phyloP scores from a whole-genome alignment of 2,329 filamentous ascomycete genomes.

The Penicillium psychrosexuale region DNA sequence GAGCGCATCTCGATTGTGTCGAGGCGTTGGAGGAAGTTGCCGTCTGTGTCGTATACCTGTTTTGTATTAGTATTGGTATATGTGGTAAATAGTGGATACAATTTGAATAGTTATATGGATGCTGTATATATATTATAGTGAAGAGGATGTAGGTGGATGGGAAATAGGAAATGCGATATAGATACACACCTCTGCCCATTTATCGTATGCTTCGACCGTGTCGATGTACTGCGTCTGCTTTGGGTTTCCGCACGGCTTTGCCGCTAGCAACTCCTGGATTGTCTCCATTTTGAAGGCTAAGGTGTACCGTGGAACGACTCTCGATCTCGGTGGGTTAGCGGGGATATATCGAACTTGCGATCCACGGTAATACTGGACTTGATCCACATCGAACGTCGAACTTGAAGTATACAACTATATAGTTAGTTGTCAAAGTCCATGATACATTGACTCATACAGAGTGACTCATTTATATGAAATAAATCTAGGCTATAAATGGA shows the following conservation, averaged over 20 bases:
- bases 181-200: conserved; percentile 35
- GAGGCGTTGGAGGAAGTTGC: conserved; percentile 63
- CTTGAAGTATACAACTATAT: background rate
- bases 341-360: background rate
- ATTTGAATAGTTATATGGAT: too few species aligned
- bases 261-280: conserved; percentile 20
- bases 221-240: conserved; percentile 30
- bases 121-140: background rate
- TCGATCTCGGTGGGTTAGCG: background rate
- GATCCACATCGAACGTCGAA: background rate
- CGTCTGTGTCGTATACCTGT: conserved; percentile 61
- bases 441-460: background rate
- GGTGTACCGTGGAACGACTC: background rate
- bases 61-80: background rate
- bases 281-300: conserved; percentile 15
- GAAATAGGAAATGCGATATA: too few species aligned
- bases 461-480: background rate
- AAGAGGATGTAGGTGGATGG: too few species aligned
- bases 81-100: background rate
- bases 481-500: too few species aligned
- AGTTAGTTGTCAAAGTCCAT: background rate
- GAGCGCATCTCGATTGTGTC: conserved; percentile 56
- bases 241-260: background rate
- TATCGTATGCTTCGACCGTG: conserved; percentile 39
- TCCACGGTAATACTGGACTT: background rate